Conservation (phyloP, 441 rosid species). For the Corymbia calophylla region DNA sequence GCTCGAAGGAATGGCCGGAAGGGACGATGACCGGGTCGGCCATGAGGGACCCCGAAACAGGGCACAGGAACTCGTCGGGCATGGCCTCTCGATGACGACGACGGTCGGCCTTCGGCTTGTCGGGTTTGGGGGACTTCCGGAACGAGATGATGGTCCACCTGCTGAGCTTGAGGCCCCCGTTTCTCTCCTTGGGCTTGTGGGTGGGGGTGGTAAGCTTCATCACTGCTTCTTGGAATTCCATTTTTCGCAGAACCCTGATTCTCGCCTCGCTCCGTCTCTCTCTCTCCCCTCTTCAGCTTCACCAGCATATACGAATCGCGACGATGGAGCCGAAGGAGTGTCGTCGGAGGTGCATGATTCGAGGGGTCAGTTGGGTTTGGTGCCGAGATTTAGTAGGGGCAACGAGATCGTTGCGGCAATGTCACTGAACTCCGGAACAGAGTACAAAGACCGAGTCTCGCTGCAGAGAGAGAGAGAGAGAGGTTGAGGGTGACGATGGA, state of each 20-base stretch:
- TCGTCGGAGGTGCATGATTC: not conserved
- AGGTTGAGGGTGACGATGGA: not conserved
- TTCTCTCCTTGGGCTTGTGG: not conserved
- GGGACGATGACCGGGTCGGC: constrained; percentile 80
- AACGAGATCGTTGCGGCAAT: not conserved
- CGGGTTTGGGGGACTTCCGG: constrained; percentile 24
- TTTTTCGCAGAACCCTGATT: not conserved
- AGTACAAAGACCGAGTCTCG: not conserved
- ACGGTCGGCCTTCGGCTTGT: not conserved
- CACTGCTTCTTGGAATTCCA: constrained; percentile 71
- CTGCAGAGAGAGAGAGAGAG: not conserved
- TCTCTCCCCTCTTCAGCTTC: not conserved
- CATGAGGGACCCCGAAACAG: constrained; percentile 67
- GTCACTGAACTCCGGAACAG: not conserved
- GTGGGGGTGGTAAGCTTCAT: constrained; percentile 1
- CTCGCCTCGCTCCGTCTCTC: not conserved
- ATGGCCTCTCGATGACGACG: not conserved
- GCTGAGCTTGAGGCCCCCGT: constrained; percentile 19
- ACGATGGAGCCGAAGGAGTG: not conserved
- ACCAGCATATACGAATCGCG: not conserved
- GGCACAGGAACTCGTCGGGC: constrained; percentile 70
- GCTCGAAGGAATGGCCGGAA: constrained; percentile 86
- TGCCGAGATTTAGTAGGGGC: not conserved
- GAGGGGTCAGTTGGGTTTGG: not conserved
- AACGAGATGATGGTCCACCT: constrained; percentile 35